Base-by-base conservation (phyloP, 768 basidiomycete species). In the Suillus ampliporus region DNA sequence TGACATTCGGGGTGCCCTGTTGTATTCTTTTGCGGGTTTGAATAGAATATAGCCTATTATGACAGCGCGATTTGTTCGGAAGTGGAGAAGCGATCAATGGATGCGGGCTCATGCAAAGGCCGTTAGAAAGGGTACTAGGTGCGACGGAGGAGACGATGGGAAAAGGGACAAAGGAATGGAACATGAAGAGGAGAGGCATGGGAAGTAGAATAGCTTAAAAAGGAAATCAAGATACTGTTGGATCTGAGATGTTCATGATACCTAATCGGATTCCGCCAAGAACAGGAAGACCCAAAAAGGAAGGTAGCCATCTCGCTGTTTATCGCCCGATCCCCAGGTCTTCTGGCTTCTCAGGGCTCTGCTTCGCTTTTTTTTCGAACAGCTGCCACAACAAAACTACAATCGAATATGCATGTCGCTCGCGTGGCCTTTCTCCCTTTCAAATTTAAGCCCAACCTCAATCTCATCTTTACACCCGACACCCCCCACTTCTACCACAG, bases 351-450 rank as follows among this genome's bases (percentile, higher is more conserved):
- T 65, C 66, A 67, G 61, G 66, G 64, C 58, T 59, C 38, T 46
- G 34, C 61, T 64, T 54, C 35, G 26, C 61, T 52, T 60, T 57
- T 57, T 69, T 72, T 68, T 73, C 61, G 68, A 54, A 61, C 35
- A 60, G 69, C 61, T 46, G 44, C 61, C 53, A 56, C 54, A 58
- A 65, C 61, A 65, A 65, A 65, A 63, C 53, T 58, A 57, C 63
- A 58, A 65, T 64, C 57, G 64, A 61, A 62, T 52, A 63, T 65
- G 44, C 52, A 52, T 51, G 34, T 47, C 38, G 58, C 72, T 71
- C 72, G 74, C 73, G 73, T 76, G 74, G 72, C 71, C 43, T 47
- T 57, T 58, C 57, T 57, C 51, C 46, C 50, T 66, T n/a, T 71
- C 69, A 72, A 74, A 67, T 61, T 60, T 63, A 37, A 64, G 47